Evolutionary conservation across 768 basidiomycete species (phyloP), one percentile per base, ranked within the genome.

Genomic region (Tylopilus sp.): DNA sequence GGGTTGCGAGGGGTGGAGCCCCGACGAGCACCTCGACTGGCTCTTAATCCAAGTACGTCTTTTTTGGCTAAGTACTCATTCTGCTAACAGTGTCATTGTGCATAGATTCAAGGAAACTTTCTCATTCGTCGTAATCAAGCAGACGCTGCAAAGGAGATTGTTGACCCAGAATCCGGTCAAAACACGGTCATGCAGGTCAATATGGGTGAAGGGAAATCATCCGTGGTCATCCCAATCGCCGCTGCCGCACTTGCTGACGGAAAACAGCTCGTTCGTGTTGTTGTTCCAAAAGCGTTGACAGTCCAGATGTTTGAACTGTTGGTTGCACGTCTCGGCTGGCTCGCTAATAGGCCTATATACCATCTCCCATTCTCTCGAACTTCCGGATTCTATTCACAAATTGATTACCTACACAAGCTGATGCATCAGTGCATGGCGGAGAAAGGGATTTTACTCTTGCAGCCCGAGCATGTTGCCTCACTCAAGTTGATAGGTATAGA

Each of bases 401-500:
- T 68, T 10, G n/a, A 45, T 6, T 35, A 38, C 11, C 60, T 78
- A 10, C 53, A 53, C 12, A 11, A 38, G 6, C 49, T 79, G 7
- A 67, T 72, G 50, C 47, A 60, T 22, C 63, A 69, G 31, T 31
- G 31, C 8, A 31, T 31, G 31, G 31, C 11, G 8, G 31, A 31
- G 31, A 11, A 13, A 12, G 80, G 79, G 0, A 52, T 81, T 4
- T 57, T 80, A 6, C 60, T 81, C 1, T 55, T 67, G 7, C 78
- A 81, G 33, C 79, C 79, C 0, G 79, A 81, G 26, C 78, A 81
- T 35, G 70, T 77, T 3, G 66, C 81, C 3, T 81, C 79, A 0
- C 74, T 76, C 52, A 69, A 71, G 52, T 62, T 81, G 28, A 71
- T 73, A 69, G 67, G 6, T 13, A 13, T 31, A 31, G 31, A 31